Conservation (phyloP, 805 yeast species). For the Starmerella riodocensis region DNA sequence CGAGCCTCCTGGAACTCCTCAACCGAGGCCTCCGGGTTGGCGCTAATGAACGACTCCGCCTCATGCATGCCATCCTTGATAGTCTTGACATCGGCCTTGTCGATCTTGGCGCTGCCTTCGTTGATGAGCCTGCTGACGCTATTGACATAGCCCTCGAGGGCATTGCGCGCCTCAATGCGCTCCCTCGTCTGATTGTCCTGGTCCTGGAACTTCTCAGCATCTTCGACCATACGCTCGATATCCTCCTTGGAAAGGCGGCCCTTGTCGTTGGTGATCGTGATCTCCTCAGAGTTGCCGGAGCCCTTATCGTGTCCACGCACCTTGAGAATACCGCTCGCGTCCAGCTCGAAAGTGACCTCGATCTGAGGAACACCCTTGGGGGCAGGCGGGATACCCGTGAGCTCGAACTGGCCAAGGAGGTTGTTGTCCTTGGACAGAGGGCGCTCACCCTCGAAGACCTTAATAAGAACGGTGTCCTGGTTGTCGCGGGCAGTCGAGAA, state of each 20-base stretch:
- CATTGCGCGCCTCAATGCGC: conserved; percentile 79
- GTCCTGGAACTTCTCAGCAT: conserved; percentile 87
- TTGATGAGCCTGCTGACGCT: conserved; percentile 57
- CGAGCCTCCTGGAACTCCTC: conserved; percentile 91
- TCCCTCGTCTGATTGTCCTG: conserved; percentile 75
- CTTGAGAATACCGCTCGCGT: conserved; percentile 76
- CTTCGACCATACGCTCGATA: conserved; percentile 94
- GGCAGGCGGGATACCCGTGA: conserved; percentile 77
- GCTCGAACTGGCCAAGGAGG: conserved; percentile 73
- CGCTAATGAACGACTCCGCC: conserved; percentile 73
- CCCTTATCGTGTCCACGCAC: conserved; percentile 86
- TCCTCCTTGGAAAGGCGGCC: conserved; percentile 90
- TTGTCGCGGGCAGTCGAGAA: conserved; percentile 94
- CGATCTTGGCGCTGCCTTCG: conserved; percentile 62
- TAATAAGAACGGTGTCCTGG: conserved; percentile 89
- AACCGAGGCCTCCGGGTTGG: conserved; percentile 70
- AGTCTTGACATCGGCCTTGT: conserved; percentile 83
- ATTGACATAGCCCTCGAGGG: conserved; percentile 78
- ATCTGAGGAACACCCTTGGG: conserved; percentile 88
- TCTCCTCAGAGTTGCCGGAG: conserved; percentile 82
- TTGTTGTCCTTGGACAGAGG: conserved; percentile 89
- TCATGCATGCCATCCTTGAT: conserved; percentile 78
- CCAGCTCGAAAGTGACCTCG: conserved; percentile 78
- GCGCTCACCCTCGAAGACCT: conserved; percentile 94
- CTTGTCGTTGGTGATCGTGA: conserved; percentile 85